Evolutionary conservation across 176 grass and related monocot species (phyloP), one percentile per base, ranked within the genome.

Genomic region (Tillandsia leiboldiana): DNA sequence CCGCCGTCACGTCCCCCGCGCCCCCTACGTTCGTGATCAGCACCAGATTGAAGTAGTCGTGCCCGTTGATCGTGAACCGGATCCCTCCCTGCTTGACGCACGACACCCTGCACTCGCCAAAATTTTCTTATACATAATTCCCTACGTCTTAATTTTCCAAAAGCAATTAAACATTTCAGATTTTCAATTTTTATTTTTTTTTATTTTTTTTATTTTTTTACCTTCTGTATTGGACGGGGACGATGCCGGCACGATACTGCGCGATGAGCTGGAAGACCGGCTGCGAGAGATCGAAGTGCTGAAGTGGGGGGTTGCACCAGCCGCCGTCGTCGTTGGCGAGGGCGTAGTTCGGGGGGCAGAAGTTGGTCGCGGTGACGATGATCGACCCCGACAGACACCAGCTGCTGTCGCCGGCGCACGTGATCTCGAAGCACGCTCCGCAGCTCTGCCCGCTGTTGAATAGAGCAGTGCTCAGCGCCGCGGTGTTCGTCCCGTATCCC

Each of bases 261-360:
- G 70, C 87, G 80, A 90, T 90, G 72, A 67, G 80, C 70, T 85
- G 87, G 87, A 90, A 90, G 47, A 77, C 83, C 0, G 87, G 87
- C 77, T 86, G 75, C 15, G 87, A 82, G 77, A 90, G 85, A 82
- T 90, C 87, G 71, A 90, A 90, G 80, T 90, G 87, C 3, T 77
- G 83, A 1, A 78, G 71, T 1, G 87, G 87, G 29, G 83, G 87
- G 80, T 90, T 90, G 74, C 87, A 90, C 87, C 87, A 90, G 23
- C 87, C 83, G 54, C 83, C 87, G 77, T 86, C 77, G 77, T 90
- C 87, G 77, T 74, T 86, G 53, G 87, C 53, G 70, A 83, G 80
- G 70, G 80, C 79, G 83, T 82, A 79, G 70, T 89, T 89, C 2
- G 82, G 78, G 11, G 87, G 82, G 64, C 82, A 89, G 13, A 79